Evolutionary conservation across 2,329 filamentous ascomycete genomes (phyloP).

Genomic region (Aspergillus clavatus): DNA sequence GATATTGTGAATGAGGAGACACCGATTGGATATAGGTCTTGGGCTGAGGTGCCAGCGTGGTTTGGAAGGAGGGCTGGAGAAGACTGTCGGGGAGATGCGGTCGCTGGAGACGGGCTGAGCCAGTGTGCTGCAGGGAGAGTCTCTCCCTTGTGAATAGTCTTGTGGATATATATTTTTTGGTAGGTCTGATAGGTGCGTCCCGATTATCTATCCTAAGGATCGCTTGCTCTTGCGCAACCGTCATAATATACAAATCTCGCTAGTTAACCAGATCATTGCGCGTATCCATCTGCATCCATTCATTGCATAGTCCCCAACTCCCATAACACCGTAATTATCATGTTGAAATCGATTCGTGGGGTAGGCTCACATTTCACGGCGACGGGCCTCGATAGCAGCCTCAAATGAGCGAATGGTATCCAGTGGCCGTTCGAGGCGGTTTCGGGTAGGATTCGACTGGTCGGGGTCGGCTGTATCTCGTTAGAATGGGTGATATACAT

Average conservation of each 20-base stretch:
- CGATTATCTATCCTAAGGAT: too few species aligned
- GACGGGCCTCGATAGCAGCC: constrained; percentile 68
- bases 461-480: constrained; percentile 71
- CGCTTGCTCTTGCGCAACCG: not conserved
- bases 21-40: constrained; percentile 30
- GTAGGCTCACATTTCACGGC: constrained; percentile 43
- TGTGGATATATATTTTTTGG: too few species aligned
- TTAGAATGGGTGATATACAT: constrained; percentile 9
- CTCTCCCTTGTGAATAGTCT: too few species aligned
- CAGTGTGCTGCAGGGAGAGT: too few species aligned
- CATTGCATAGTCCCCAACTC: constrained; percentile 5
- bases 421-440: constrained; percentile 79
- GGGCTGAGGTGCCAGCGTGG: constrained; percentile 29
- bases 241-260: not conserved
- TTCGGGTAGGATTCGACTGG: constrained; percentile 81
- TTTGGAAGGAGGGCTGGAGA: too few species aligned
- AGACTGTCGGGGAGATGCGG: too few species aligned
- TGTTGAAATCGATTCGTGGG: not conserved
- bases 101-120: too few species aligned
- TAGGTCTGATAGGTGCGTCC: too few species aligned
- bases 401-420: constrained; percentile 91
- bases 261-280: not conserved
- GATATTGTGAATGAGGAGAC: constrained; percentile 19
- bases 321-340: constrained; percentile 8
- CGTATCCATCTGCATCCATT: constrained; percentile 4